phyloP scores from a whole-genome alignment of 495 filamentous ascomycete genomes.

The Xylaria venustula region DNA sequence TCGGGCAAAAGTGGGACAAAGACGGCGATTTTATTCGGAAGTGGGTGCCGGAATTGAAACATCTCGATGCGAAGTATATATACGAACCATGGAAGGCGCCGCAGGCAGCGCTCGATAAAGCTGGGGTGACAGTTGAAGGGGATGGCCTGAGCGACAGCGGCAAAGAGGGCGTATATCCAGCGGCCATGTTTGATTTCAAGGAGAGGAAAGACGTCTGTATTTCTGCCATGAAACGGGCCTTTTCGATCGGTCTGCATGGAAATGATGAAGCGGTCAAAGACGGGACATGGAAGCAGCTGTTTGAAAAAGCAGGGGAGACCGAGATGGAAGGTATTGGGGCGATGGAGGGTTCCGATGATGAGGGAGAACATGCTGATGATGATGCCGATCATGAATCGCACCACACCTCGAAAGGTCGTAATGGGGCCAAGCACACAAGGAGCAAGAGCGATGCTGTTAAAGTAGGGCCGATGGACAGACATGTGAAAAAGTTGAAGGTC shows the following conservation, averaged over 20 bases:
- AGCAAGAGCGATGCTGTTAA: constrained; percentile 17
- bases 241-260: constrained; percentile 59
- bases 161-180: constrained; percentile 53
- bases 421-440: constrained; percentile 29
- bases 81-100: constrained; percentile 74
- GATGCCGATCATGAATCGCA: constrained; percentile 21
- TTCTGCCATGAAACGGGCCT: constrained; percentile 63
- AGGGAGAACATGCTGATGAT: constrained; percentile 29
- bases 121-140: constrained; percentile 55
- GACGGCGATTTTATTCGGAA: constrained; percentile 57
- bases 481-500: constrained; percentile 39
- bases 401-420: not conserved
- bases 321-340: constrained; percentile 36
- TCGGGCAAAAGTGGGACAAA: constrained; percentile 66
- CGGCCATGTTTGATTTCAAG: constrained; percentile 71
- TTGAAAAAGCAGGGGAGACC: constrained; percentile 51
- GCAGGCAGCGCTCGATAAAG: constrained; percentile 57
- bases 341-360: constrained; percentile 21
- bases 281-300: constrained; percentile 60
- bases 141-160: constrained; percentile 11
- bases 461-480: constrained; percentile 44
- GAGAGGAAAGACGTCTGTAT: constrained; percentile 58
- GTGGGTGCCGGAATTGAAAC: constrained; percentile 61
- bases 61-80: constrained; percentile 63
- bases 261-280: constrained; percentile 56